Evolutionary conservation across 441 rosid species (phyloP), one percentile per base, ranked within the genome.

Genomic region (Brassica hybrid): DNA sequence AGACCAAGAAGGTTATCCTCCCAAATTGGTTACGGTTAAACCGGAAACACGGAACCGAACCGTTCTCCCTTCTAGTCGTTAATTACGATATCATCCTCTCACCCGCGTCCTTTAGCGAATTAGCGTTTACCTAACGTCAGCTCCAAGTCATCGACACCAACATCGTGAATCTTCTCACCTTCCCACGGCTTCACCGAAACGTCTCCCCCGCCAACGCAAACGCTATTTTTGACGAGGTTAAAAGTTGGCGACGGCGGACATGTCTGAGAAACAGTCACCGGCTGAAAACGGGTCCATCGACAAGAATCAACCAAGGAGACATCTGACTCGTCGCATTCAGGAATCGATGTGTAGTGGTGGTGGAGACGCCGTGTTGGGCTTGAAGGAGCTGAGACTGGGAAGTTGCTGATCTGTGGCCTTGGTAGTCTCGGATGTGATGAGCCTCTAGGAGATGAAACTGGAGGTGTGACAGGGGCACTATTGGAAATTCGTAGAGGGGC

Each of bases 401-500:
- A 84, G 67, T 82, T 75, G 6, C 88, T 85, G 25, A 80, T 74
- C 57, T 89, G 91, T 93, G 94, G 88, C 23, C 76, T 85, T 11
- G 90, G 64, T 0, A 87, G 67, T 76, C 85, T 91, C 19, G 79
- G 86, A 76, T 70, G 88, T 68, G 88, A 81, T 68, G 88, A 81
- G 45, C 83, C 75, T 79, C 87, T 81, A 0, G 92, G 91, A 41
- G 93, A 89, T 5, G 93, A 87, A n/a, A 85, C 81, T n/a, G 93
- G 91, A 0, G 93, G 93, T 1, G 93, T 89, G 32, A 89, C 93
- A 18, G 93, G 91, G 43, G 93, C 93, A 52, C 91, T 89, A 73
- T 78, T 89, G 64, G 91, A 87, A 73, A 89, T 86, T 73, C 88
- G 76, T 17, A 89, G 76, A 59, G 85, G 86, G 48, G 86, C 88